These are phyloP conservation scores for Microbotryomycetes sp. DNA, from an alignment of 1,284 basidiomycete genomes.

Conservation along the genomic window DNA sequence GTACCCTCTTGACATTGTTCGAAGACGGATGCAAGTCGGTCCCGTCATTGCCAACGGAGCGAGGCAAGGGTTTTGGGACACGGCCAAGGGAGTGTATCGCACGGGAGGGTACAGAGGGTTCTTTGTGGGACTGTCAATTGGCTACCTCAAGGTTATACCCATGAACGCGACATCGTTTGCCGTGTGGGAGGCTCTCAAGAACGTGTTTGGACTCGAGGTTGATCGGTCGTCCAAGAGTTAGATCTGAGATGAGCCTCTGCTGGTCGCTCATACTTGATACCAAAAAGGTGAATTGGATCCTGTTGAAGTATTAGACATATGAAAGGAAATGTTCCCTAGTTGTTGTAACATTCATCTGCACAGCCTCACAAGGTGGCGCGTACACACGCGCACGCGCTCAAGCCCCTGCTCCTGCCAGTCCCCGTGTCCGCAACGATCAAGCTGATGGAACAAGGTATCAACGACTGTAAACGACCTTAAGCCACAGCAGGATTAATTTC, in stretches of 20 bases:
- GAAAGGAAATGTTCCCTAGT: neutral
- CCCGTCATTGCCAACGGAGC: slow-evolving; percentile 60
- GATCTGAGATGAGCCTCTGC: no score
- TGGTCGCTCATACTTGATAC: no score
- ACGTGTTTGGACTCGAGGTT: slow-evolving; percentile 47
- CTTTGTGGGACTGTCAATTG: slow-evolving; percentile 87
- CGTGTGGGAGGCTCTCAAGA: slow-evolving; percentile 67
- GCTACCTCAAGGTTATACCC: slow-evolving; percentile 88
- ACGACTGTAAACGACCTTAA: no score
- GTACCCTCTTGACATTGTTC: slow-evolving; percentile 93
- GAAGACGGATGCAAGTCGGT: slow-evolving; percentile 92
- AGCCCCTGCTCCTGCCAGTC: no score
- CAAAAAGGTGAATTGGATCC: no score
- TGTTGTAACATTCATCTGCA: neutral
- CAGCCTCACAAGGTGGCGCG: no score
- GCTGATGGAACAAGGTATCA: no score
- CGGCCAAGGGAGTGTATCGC: slow-evolving; percentile 61
- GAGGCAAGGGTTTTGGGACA: slow-evolving; percentile 75
- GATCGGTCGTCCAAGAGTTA: neutral
- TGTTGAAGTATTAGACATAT: no score
- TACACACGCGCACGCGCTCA: no score
- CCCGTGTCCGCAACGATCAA: no score
- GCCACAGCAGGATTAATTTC: no score
- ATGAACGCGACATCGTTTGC: slow-evolving; percentile 83
- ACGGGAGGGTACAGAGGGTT: slow-evolving; percentile 77